Percentiles rank a stretch among this genome's conserved stretches.
Evolutionary conservation across 2,329 filamentous ascomycete species (phyloP).

Genomic region (Diaporthe citriasiana): DNA sequence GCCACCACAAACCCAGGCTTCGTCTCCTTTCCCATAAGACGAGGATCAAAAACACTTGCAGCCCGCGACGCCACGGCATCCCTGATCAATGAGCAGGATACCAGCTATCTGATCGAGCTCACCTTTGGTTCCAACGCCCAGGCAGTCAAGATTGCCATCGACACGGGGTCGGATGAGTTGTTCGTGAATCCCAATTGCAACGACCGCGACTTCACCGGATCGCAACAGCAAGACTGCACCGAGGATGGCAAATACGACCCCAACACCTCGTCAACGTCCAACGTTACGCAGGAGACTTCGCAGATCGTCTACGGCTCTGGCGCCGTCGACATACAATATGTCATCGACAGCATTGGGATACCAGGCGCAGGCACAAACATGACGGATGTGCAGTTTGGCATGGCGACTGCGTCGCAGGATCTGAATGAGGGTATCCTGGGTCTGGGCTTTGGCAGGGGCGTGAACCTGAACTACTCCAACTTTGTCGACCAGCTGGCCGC

Average conservation of each 20-base stretch:
- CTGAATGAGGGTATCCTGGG: conserved; percentile 73
- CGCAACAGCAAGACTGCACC: conserved; percentile 54
- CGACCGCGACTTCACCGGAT: conserved; percentile 53
- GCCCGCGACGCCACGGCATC: conserved; percentile 39
- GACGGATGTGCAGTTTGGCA: conserved; percentile 69
- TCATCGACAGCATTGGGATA: conserved; percentile 55
- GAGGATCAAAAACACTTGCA: conserved; percentile 35
- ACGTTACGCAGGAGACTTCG: conserved; percentile 47
- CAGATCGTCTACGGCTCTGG: conserved; percentile 62
- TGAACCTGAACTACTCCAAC: conserved; percentile 59
- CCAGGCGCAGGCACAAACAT: conserved; percentile 53
- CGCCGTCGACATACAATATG: conserved; percentile 58
- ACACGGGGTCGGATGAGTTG: conserved; percentile 69
- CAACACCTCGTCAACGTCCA: conserved; percentile 52
- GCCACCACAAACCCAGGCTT: conserved; percentile 36
- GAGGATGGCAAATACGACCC: conserved; percentile 58
- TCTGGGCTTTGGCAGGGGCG: conserved; percentile 71
- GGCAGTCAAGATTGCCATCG: conserved; percentile 62
- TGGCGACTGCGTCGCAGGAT: conserved; percentile 62
- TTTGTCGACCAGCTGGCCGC: conserved; percentile 61
- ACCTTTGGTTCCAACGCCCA: conserved; percentile 65
- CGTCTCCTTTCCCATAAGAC: conserved; percentile 42
- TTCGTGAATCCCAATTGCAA: conserved; percentile 72
- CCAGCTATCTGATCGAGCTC: conserved; percentile 48
- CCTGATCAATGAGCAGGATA: conserved; percentile 41